A percentile compares a stretch with the other conserved stretches of the same genome.
Conservation (phyloP, 2,329 filamentous ascomycete species). For the Diplocarpon mali region DNA sequence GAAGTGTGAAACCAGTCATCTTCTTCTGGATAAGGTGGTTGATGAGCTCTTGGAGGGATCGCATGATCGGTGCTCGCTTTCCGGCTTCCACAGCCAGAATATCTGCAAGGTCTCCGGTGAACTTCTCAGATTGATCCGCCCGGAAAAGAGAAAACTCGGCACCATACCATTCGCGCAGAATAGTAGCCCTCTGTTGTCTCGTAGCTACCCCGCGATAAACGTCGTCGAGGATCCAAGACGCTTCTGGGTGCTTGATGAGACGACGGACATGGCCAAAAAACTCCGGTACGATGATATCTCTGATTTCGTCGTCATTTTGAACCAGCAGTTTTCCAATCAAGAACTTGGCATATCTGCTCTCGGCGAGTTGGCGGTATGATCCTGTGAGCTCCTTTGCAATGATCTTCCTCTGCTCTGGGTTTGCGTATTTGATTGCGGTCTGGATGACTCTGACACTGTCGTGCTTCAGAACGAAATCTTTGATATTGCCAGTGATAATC, state of each 20-base stretch:
- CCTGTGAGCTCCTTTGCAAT: conserved; percentile 83
- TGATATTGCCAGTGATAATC: conserved; percentile 83
- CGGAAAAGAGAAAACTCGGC: conserved; percentile 81
- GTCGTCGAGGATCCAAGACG: conserved; percentile 95
- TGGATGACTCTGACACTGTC: conserved; percentile 95
- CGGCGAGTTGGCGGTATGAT: conserved; percentile 71
- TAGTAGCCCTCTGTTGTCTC: conserved; percentile 69
- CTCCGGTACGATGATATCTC: conserved; percentile 81
- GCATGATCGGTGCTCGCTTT: conserved; percentile 81
- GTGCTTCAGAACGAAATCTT: conserved; percentile 97
- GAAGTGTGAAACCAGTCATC: conserved; percentile 90
- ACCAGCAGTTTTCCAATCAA: conserved; percentile 90
- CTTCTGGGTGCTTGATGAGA: conserved; percentile 91
- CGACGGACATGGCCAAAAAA: conserved; percentile 91
- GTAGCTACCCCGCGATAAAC: conserved; percentile 85
- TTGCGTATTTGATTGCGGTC: conserved; percentile 93
- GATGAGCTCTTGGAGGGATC: conserved; percentile 73
- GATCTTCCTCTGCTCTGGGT: conserved; percentile 68
- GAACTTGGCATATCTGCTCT: conserved; percentile 97
- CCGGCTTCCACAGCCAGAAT: conserved; percentile 71
- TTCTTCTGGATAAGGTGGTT: conserved; percentile 94
- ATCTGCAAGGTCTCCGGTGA: conserved; percentile 51
- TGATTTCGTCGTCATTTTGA: conserved; percentile 78
- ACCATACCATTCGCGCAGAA: conserved; percentile 94
- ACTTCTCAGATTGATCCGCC: conserved; percentile 38